Evolutionary conservation across 2,329 filamentous ascomycete genomes (phyloP).

Genomic region (Basipetospora sp.): DNA sequence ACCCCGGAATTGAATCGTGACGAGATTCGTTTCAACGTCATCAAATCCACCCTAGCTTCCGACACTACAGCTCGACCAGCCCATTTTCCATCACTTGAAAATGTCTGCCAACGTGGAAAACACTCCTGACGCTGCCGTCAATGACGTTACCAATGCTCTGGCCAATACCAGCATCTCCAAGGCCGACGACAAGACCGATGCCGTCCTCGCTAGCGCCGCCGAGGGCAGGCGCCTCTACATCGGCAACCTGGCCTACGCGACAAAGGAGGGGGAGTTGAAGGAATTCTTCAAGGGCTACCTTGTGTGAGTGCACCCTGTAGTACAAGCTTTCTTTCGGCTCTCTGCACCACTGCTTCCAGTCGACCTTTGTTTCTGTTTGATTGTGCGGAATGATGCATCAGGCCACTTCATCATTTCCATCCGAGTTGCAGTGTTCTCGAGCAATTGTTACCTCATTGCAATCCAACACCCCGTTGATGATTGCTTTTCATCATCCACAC

Average conservation of each 20-base stretch:
- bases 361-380: too few species aligned
- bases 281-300: constrained; percentile 99
- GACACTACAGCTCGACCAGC: constrained; percentile 22
- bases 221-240: constrained; percentile 99
- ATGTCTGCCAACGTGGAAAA: constrained; percentile 73
- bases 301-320: constrained; percentile 89
- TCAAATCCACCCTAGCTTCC: constrained; percentile 11
- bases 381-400: too few species aligned
- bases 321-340: too few species aligned
- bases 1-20: constrained; percentile 14
- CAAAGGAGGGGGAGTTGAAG: constrained; percentile 99
- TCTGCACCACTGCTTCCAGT: too few species aligned
- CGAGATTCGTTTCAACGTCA: constrained; percentile 25
- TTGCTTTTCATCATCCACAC: too few species aligned
- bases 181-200: constrained; percentile 51
- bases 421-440: too few species aligned
- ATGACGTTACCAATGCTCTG: constrained; percentile 61
- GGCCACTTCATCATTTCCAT: too few species aligned
- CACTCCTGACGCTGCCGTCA: constrained; percentile 50
- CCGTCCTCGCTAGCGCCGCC: constrained; percentile 89
- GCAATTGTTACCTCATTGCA: background rate
- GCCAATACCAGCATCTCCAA: constrained; percentile 54
- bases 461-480: background rate
- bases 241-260: constrained; percentile 99
- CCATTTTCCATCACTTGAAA: constrained; percentile 30